These are phyloP conservation scores for Starmera dryadoides DNA, from an alignment of 805 yeast species.

Conservation along the genomic window DNA sequence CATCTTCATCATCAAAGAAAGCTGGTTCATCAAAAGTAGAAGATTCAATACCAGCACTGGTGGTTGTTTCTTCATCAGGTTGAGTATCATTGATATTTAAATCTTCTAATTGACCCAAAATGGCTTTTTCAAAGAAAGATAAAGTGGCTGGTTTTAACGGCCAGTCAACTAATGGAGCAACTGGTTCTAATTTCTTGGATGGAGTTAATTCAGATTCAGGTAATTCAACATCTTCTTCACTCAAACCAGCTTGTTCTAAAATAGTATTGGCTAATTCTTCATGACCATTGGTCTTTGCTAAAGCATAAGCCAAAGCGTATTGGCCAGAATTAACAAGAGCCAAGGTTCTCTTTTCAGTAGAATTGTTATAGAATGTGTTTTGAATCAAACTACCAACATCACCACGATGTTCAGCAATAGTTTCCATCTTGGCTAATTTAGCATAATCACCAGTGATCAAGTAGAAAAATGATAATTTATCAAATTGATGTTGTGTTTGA, in stretches of 20 bases:
- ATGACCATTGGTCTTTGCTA: conserved; percentile 83
- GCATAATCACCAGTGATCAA: conserved; percentile 73
- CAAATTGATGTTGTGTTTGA: conserved; percentile 82
- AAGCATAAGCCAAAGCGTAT: conserved; percentile 84
- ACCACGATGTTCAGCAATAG: conserved; percentile 83
- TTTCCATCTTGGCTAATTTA: conserved; percentile 76
- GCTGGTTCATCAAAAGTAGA: conserved; percentile 28
- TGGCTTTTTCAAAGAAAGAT: conserved; percentile 81
- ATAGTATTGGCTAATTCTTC: conserved; percentile 67
- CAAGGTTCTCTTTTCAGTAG: conserved; percentile 66
- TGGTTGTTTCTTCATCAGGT: conserved; percentile 16
- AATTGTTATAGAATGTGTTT: conserved; percentile 71
- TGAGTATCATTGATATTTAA: conserved; percentile 41
- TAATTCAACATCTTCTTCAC: conserved; percentile 54
- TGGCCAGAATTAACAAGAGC: conserved; percentile 74
- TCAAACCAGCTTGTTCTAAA: conserved; percentile 61
- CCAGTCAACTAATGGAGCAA: conserved; percentile 56
- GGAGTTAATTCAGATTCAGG: conserved; percentile 42
- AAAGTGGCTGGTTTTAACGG: conserved; percentile 68
- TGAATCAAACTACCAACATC: conserved; percentile 76
- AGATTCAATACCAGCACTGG: conserved; percentile 12
- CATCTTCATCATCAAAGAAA: conserved; percentile 36
- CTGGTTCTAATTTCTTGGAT: conserved; percentile 40
- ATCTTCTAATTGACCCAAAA: conserved; percentile 70
- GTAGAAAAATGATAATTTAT: conserved; percentile 84